Evolutionary conservation across 2,329 filamentous ascomycete genomes (phyloP).

Genomic region (Pseudopithomyces maydicus): DNA sequence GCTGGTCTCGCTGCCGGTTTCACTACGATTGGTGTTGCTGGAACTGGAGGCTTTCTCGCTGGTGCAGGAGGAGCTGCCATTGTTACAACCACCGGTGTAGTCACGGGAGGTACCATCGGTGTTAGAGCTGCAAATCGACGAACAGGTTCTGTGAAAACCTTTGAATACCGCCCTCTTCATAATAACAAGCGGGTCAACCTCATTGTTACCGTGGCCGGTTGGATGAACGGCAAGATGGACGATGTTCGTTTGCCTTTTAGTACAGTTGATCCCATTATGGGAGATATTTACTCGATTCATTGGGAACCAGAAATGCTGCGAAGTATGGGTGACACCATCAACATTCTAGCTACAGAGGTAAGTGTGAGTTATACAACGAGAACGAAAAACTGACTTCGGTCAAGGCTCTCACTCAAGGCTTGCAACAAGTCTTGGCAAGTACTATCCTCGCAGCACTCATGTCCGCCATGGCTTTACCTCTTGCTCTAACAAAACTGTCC

Average conservation of each 20-base stretch:
- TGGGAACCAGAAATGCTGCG: conserved; percentile 99
- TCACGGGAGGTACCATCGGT: conserved; percentile 86
- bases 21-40: conserved; percentile 89
- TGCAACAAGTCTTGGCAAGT: conserved; percentile 91
- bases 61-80: conserved; percentile 91
- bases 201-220: conserved; percentile 92
- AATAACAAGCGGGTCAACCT: conserved; percentile 98
- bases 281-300: conserved; percentile 92
- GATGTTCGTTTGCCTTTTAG: conserved; percentile 95
- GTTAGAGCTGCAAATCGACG: conserved; percentile 82
- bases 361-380: conserved; percentile 38
- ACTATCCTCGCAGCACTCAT: conserved; percentile 89
- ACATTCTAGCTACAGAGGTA: conserved; percentile 96
- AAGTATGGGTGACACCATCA: conserved; percentile 98
- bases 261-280: conserved; percentile 97
- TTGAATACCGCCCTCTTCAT: conserved; percentile 93
- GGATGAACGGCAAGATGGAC: conserved; percentile 98
- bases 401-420: conserved; percentile 91
- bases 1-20: conserved; percentile 93
- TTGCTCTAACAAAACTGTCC: conserved; percentile 89
- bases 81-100: conserved; percentile 86
- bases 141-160: conserved; percentile 91
- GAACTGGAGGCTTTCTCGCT: conserved; percentile 86
- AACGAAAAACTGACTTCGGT: conserved; percentile 23
- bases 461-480: conserved; percentile 89